phyloP scores from a whole-genome alignment of 2,329 filamentous ascomycete genomes.

The Geosmithia morbida region DNA sequence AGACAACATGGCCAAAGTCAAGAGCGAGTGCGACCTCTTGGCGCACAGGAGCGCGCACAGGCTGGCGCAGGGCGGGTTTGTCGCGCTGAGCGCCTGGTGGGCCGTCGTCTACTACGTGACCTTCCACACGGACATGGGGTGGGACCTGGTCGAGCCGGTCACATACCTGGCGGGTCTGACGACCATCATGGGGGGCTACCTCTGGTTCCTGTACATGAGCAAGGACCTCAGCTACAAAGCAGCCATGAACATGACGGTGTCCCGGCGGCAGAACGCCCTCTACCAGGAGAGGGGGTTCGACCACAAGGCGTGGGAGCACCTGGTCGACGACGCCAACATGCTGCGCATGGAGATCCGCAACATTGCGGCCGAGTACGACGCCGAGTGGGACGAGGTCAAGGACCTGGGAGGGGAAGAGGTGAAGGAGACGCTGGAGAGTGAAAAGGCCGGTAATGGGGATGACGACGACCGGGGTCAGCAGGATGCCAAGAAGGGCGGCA shows the following conservation, averaged over 20 bases:
- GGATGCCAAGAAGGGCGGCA: conserved; percentile 13
- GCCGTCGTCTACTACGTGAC: conserved; percentile 61
- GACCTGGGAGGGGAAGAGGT: conserved; percentile 60
- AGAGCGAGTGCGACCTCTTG: conserved; percentile 65
- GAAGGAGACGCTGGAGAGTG: conserved; percentile 39
- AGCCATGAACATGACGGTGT: conserved; percentile 78
- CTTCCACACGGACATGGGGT: conserved; percentile 63
- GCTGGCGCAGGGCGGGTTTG: conserved; percentile 69
- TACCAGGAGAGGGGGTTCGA: conserved; percentile 70
- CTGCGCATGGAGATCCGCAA: conserved; percentile 66
- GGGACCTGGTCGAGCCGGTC: conserved; percentile 84
- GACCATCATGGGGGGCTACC: conserved; percentile 76
- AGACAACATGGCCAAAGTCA: conserved; percentile 54
- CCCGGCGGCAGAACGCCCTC: conserved; percentile 57
- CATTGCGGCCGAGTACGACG: conserved; percentile 76
- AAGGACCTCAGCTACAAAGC: conserved; percentile 76
- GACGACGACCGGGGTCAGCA: conserved; percentile 19
- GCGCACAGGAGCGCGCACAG: conserved; percentile 67
- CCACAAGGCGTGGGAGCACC: conserved; percentile 57
- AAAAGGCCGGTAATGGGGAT: conserved; percentile 26
- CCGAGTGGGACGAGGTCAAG: conserved; percentile 69
- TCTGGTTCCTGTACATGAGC: conserved; percentile 91
- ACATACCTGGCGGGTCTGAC: conserved; percentile 81
- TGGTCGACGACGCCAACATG: conserved; percentile 68
- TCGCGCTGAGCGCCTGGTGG: conserved; percentile 64